phyloP scores from a whole-genome alignment of 2,329 filamentous ascomycete species.

The Zalaria obscura region DNA sequence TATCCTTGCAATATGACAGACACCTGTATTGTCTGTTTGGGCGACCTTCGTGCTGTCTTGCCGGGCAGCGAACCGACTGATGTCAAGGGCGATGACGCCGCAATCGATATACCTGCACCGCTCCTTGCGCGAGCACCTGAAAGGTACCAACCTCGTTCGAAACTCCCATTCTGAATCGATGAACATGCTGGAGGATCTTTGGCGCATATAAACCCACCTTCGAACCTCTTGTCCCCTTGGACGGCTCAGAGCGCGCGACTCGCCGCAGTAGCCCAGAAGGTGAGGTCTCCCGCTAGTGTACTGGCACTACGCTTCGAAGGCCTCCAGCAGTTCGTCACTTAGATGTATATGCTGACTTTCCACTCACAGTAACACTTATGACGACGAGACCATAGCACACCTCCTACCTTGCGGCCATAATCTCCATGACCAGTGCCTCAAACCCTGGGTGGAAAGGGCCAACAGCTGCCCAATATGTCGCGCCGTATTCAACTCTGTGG shows the following conservation, averaged over 20 bases:
- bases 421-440: slow-evolving; percentile 82
- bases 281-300: slow-evolving; percentile 16
- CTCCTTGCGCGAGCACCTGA: slow-evolving; percentile 3
- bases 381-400: slow-evolving; percentile 44
- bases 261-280: slow-evolving; percentile 25
- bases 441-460: slow-evolving; percentile 88
- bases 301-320: slow-evolving; percentile 13
- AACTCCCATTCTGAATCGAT: neutral
- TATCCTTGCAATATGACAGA: slow-evolving; percentile 39
- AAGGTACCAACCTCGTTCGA: slow-evolving; percentile 14
- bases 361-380: slow-evolving; percentile 16
- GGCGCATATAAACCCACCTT: slow-evolving; percentile 1
- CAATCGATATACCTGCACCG: slow-evolving; percentile 4
- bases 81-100: slow-evolving; percentile 10
- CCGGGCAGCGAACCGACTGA: slow-evolving; percentile 50
- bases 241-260: slow-evolving; percentile 22
- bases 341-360: slow-evolving; percentile 11
- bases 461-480: slow-evolving; percentile 98
- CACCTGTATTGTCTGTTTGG: slow-evolving; percentile 58
- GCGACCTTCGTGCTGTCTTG: slow-evolving; percentile 54
- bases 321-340: slow-evolving; percentile 12
- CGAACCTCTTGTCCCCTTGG: slow-evolving; percentile 20
- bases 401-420: slow-evolving; percentile 73
- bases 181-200: neutral
- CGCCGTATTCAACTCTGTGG: slow-evolving; percentile 76